phyloP scores from a whole-genome alignment of 1,284 basidiomycete genomes.

The Ustilago hordei region DNA sequence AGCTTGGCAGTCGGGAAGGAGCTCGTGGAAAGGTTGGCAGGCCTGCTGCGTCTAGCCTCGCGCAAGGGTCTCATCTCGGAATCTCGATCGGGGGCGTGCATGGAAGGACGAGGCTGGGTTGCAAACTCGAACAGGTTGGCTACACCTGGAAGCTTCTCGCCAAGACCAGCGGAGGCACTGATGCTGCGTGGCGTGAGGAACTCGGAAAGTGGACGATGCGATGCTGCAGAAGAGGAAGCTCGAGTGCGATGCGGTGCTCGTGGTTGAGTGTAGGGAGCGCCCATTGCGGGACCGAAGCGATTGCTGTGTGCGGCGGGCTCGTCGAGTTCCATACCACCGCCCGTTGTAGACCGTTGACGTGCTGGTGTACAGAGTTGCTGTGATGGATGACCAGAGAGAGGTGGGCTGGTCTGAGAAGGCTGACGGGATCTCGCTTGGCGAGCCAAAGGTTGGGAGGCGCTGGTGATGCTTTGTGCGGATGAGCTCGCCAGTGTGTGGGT shows the following conservation, averaged over 20 bases:
- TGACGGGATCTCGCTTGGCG: slow-evolving; percentile 25
- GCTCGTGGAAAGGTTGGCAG: slow-evolving; percentile 37
- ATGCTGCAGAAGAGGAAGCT: slow-evolving; percentile 48
- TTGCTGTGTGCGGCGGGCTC: slow-evolving; percentile 3
- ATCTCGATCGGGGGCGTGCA: slow-evolving; percentile 29
- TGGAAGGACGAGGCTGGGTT: slow-evolving; percentile 44
- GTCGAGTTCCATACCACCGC: slow-evolving; percentile 28
- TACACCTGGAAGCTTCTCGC: slow-evolving; percentile 45
- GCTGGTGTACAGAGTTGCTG: slow-evolving; percentile 34
- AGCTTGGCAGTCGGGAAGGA: slow-evolving; percentile 49
- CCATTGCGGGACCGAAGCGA: not conserved
- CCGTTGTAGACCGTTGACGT: slow-evolving; percentile 34
- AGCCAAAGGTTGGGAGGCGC: slow-evolving; percentile 9
- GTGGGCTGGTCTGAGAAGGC: slow-evolving; percentile 25
- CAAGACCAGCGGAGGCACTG: slow-evolving; percentile 48
- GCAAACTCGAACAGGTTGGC: slow-evolving; percentile 59
- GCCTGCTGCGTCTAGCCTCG: slow-evolving; percentile 40
- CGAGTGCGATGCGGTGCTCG: slow-evolving; percentile 33
- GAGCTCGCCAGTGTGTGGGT: slow-evolving; percentile 35
- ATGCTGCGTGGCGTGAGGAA: slow-evolving; percentile 54
- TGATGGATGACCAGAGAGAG: slow-evolving; percentile 7
- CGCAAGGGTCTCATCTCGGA: slow-evolving; percentile 30
- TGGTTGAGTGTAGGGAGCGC: slow-evolving; percentile 12
- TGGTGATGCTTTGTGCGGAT: slow-evolving; percentile 10
- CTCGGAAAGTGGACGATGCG: slow-evolving; percentile 42